These are phyloP conservation scores for Cryomyces antarcticus DNA, from an alignment of 495 filamentous ascomycete species.

Conservation along the genomic window DNA sequence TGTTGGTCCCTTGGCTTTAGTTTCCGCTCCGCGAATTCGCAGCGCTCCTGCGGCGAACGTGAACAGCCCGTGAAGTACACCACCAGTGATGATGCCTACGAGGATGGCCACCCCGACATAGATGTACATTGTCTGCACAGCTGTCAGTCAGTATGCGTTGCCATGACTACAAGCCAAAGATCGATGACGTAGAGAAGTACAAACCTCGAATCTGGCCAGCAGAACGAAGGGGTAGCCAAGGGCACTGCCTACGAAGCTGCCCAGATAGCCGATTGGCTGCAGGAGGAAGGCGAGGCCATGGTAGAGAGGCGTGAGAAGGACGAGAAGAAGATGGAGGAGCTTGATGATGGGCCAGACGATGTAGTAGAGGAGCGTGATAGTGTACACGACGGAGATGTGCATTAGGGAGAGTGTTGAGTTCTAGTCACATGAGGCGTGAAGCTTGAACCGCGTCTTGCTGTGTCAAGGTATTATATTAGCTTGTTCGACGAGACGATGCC, in stretches of 20 bases:
- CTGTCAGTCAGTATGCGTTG: slow-evolving; percentile 11
- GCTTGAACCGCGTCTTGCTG: background rate
- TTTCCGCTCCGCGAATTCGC: slow-evolving; percentile 2
- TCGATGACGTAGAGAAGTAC: background rate
- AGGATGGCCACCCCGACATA: slow-evolving; percentile 39
- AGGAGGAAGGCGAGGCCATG: slow-evolving; percentile 16
- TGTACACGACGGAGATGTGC: slow-evolving; percentile 16
- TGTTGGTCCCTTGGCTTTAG: slow-evolving; percentile 1
- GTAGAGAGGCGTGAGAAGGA: slow-evolving; percentile 18
- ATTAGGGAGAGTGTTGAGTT: slow-evolving; percentile 10
- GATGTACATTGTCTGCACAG: slow-evolving; percentile 37
- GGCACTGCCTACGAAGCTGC: slow-evolving; percentile 13
- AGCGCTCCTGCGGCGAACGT: slow-evolving; percentile 22
- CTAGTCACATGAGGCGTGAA: background rate
- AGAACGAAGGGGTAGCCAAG: slow-evolving; percentile 17
- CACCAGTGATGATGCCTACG: slow-evolving; percentile 32
- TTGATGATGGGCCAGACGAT: slow-evolving; percentile 19
- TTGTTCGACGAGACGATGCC: background rate
- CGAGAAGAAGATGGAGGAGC: slow-evolving; percentile 15
- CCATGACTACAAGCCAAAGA: background rate
- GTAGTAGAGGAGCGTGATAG: slow-evolving; percentile 14
- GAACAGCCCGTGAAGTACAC: slow-evolving; percentile 26
- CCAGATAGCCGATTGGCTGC: slow-evolving; percentile 14
- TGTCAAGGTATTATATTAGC: background rate
- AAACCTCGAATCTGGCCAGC: slow-evolving; percentile 42